Base-by-base conservation (phyloP, 192 early-diverging fungal genomes). In the Podila horticola region DNA sequence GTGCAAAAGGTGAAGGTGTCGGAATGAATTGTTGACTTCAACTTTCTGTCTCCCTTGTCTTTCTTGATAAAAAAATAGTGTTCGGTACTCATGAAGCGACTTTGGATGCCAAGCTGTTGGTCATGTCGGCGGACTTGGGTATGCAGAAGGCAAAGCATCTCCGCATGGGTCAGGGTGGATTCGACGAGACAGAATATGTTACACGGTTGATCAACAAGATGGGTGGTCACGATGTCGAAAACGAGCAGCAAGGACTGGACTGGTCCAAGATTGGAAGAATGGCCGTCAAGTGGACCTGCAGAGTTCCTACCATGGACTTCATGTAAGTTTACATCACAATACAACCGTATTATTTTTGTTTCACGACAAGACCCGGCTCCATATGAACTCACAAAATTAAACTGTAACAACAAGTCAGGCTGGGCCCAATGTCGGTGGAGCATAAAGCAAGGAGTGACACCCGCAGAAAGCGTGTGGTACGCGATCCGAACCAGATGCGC, bases 101-200 rank as follows among this genome's bases (percentile, higher is more conserved):
- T 0, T 84, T 99, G 30, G 96, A 99, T 89, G 91, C 95, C n/a
- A 88, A 88, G 12, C 75, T 97, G 4, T 85, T 99, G 22, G 87
- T 96, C 11, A 64, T 91, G 17, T 89, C 93, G 1, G 90, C 95
- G 2, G 92, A 94, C 64, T 70, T 96, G 30, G 88, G 89, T 50
- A 90, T 90, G 12, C 90, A 95, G 82, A 95, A 92, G 55, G 93
- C 93, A 7, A 89, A 92, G 60, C 89, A 91, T 62, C 86, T 97
- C 81, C 89, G 90, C 10, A 84, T 95, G 36, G 93, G 94, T 61
- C 87, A 88, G 31, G 88, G 91, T 17, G 84, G 87, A 2, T 95
- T 98, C 70, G 92, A 95, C 73, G 72, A 92, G 17, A 90, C 92
- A 38, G 95, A 94, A 31, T 97, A 90, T 82, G 55, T 97, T 22